Evolutionary conservation across 441 rosid species (phyloP), one percentile per base, ranked within the genome.

Genomic region (Adansonia madagascariensis): DNA sequence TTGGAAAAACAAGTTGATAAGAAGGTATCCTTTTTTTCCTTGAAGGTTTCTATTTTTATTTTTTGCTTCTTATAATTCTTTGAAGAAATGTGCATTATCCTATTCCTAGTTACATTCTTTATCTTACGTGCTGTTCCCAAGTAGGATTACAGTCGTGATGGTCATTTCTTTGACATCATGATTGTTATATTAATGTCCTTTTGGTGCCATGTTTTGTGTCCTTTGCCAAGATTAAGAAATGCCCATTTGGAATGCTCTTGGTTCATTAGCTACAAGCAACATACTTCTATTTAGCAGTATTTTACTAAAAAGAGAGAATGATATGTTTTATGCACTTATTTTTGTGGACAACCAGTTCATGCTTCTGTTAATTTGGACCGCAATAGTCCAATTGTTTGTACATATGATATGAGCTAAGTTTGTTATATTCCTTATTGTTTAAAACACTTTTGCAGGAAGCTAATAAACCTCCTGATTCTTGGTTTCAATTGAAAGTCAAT

Each of bases 401-500:
- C 17, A n/a, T 11, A 7, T 75, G 67, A 60, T 80, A 66, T 56
- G 52, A 62, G 35, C 70, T 55, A 6, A 60, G 39, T 18, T 11
- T 53, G 44, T 20, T 47, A 14, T 18, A 10, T 70, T 76, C 27
- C 61, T 31, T 24, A 52, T 46, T 75, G 68, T 75, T 77, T 15
- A 8, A 49, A 77, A 14, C 79, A 66, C 75, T 35, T 78, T 86
- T 80, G 74, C 88, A 92, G 97, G 98, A 94, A 91, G 84, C 98
- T 66, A 92, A 94, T 78, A 89, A 91, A 84, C 90, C 97, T 77
- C 98, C 98, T 1, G 99, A 96, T 79, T 82, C 92, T 76, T 96
- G 99, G 99, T 96, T 96, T 85, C 97, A 96, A 81, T 85, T 96
- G 85, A 96, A 96, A 90, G 91, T 96, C 49, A 96, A 96, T 84